Evolutionary conservation across 495 filamentous ascomycete species (phyloP).

Genomic region (Penicillium mononematosum): DNA sequence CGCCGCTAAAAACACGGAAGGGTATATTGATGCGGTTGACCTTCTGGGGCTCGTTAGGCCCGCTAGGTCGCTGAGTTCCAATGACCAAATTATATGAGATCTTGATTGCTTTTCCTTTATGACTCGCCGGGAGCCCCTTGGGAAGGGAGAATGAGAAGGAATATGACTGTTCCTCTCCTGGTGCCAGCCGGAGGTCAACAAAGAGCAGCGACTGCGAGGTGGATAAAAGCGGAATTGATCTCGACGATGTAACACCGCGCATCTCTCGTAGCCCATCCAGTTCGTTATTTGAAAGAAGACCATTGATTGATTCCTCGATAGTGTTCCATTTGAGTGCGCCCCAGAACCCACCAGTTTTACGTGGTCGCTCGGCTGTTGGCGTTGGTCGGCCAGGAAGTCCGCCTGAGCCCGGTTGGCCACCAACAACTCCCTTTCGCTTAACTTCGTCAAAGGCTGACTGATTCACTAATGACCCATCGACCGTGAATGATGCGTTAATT

Average conservation of each 20-base stretch:
- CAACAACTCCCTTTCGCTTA: conserved; percentile 88
- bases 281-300: conserved; percentile 79
- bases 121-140: conserved; percentile 80
- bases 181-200: conserved; percentile 82
- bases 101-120: conserved; percentile 92
- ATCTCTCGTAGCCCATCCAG: conserved; percentile 92
- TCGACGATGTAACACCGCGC: conserved; percentile 75
- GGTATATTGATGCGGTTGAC: conserved; percentile 90
- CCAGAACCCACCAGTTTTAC: conserved; percentile 75
- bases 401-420: conserved; percentile 75
- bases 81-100: conserved; percentile 89
- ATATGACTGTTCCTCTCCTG: conserved; percentile 86
- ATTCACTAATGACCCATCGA: conserved; percentile 90
- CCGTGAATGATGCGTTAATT: conserved; percentile 83
- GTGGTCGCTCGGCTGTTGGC: conserved; percentile 58
- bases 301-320: conserved; percentile 83
- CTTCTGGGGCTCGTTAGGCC: conserved; percentile 68
- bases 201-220: conserved; percentile 98
- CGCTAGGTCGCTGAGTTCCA: conserved; percentile 84
- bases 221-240: conserved; percentile 82
- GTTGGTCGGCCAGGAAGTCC: conserved; percentile 49
- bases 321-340: conserved; percentile 84
- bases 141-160: conserved; percentile 84
- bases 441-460: conserved; percentile 91
- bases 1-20: conserved; percentile 89